phyloP scores from a whole-genome alignment of 805 yeast species.

The Candida odintsovae region DNA sequence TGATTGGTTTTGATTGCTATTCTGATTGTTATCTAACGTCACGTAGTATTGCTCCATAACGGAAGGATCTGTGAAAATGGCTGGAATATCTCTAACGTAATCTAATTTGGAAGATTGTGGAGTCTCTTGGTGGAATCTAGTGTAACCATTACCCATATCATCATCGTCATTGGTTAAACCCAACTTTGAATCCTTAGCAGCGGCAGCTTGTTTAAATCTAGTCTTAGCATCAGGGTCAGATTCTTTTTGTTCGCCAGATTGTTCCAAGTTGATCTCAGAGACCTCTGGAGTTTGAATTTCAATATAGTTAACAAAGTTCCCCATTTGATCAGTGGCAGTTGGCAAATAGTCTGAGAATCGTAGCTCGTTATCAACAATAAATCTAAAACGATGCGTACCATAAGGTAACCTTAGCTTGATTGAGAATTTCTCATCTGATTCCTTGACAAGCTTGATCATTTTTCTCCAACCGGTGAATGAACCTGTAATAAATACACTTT shows the following conservation, averaged over 20 bases:
- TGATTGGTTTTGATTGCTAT: constrained; percentile 50
- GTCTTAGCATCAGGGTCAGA: constrained; percentile 10
- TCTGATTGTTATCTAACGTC: constrained; percentile 66
- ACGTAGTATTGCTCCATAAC: constrained; percentile 83
- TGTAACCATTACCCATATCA: constrained; percentile 79
- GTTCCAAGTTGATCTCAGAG: constrained; percentile 32
- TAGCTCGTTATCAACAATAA: constrained; percentile 90
- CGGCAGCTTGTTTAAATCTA: constrained; percentile 6
- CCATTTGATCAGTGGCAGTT: constrained; percentile 97
- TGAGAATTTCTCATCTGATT: constrained; percentile 47
- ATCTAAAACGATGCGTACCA: constrained; percentile 90
- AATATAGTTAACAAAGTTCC: constrained; percentile 88
- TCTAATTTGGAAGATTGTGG: constrained; percentile 22
- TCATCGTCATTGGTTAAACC: constrained; percentile 63
- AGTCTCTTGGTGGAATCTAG: constrained; percentile 66
- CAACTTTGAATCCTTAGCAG: constrained; percentile 47
- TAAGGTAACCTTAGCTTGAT: constrained; percentile 76
- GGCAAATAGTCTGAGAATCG: constrained; percentile 83
- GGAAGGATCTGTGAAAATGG: constrained; percentile 77
- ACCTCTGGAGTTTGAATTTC: constrained; percentile 47
- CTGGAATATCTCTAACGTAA: constrained; percentile 69
- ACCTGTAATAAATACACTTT: constrained; percentile 92
- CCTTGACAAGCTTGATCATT: constrained; percentile 79
- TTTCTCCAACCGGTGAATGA: constrained; percentile 98
- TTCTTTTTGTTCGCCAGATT: constrained; percentile 24